These are phyloP conservation scores for Diplodia sapinea DNA, from an alignment of 2,329 filamentous ascomycete species.

Conservation along the genomic window DNA sequence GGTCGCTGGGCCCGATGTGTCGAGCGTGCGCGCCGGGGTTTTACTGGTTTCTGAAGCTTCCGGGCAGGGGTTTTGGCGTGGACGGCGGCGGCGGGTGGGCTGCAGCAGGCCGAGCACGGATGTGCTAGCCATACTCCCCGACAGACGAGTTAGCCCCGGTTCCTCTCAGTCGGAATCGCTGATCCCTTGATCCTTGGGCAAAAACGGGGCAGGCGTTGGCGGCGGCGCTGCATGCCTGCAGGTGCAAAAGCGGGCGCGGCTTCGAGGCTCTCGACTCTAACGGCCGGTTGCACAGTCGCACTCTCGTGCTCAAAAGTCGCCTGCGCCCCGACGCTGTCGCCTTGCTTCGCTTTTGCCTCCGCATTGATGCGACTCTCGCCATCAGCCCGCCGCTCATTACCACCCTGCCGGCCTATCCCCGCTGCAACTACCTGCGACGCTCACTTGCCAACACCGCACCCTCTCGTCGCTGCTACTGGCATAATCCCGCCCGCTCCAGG, in stretches of 20 bases:
- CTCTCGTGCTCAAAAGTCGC: conserved; percentile 20
- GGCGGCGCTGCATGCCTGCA: conserved; percentile 24
- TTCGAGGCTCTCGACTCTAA: conserved; percentile 24
- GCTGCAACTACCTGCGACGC: background rate
- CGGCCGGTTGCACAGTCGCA: conserved; percentile 24
- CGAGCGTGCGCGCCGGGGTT: conserved; percentile 8
- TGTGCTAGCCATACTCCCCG: conserved; percentile 24
- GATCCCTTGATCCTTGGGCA: conserved; percentile 27
- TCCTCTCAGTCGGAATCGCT: conserved; percentile 24
- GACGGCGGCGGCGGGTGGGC: conserved; percentile 18
- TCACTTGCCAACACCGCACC: background rate
- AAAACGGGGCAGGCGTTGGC: conserved; percentile 26
- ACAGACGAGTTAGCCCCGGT: conserved; percentile 18
- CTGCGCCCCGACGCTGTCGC: conserved; percentile 24
- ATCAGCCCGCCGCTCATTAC: conserved; percentile 23
- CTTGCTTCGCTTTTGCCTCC: conserved; percentile 24
- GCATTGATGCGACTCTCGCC: conserved; percentile 26
- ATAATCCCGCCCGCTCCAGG: conserved; percentile 17
- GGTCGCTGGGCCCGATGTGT: background rate
- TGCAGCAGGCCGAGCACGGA: conserved; percentile 20
- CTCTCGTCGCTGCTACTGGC: conserved; percentile 2
- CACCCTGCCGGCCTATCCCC: conserved; percentile 6
- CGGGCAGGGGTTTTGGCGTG: conserved; percentile 5
- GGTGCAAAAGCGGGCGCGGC: background rate
- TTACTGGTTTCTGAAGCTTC: conserved; percentile 16